These are phyloP conservation scores for Penicillium sp. DNA, from an alignment of 2,329 filamentous ascomycete species.

Conservation along the genomic window DNA sequence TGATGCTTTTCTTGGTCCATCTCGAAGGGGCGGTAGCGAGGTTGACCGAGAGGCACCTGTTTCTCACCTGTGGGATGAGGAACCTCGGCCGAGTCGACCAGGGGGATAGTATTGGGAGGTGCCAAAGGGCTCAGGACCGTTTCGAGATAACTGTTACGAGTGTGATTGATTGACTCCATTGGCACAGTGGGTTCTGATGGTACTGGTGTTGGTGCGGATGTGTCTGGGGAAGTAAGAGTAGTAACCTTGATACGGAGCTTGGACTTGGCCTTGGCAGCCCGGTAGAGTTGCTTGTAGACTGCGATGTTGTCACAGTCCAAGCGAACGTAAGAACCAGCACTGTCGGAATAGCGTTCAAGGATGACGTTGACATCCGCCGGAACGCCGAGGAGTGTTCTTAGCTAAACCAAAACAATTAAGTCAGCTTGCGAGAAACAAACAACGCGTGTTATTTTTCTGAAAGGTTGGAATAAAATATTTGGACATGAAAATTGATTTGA, in stretches of 20 bases:
- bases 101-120: conserved; percentile 12
- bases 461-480: background rate
- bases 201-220: conserved; percentile 12
- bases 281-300: conserved; percentile 95
- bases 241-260: conserved; percentile 88
- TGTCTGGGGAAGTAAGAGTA: conserved; percentile 51
- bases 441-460: background rate
- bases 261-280: conserved; percentile 94
- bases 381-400: conserved; percentile 67
- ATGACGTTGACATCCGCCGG: conserved; percentile 60
- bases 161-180: conserved; percentile 16
- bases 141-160: conserved; percentile 42
- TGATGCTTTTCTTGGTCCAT: conserved; percentile 28
- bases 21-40: conserved; percentile 29
- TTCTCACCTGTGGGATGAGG: background rate
- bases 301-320: conserved; percentile 74
- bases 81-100: background rate
- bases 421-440: conserved; percentile 6
- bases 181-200: conserved; percentile 14
- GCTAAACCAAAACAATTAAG: conserved; percentile 48
- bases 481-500: conserved; percentile 1
- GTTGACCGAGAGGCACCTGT: conserved; percentile 13
- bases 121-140: conserved; percentile 38
- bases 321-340: conserved; percentile 73
- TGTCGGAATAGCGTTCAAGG: conserved; percentile 95